Base-by-base conservation (phyloP, 306 rosid species). In the Quercus parvula region DNA sequence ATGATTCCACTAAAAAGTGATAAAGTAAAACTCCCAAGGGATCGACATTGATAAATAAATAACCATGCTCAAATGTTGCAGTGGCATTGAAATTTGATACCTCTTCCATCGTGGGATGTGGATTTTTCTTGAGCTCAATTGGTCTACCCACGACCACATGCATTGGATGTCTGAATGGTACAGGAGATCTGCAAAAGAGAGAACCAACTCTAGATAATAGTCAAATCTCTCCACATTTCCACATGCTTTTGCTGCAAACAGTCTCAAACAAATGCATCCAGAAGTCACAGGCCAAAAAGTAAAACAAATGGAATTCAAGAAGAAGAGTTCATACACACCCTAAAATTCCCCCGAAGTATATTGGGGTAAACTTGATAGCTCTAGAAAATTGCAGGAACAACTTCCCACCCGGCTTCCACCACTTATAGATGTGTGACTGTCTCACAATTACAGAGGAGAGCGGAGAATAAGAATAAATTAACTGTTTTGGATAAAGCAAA, bases 401-500 rank as follows among this genome's bases (percentile, higher is more conserved):
- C 81, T 90, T 85, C 83, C 97, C 97, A 41, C 90, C 72, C 38
- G 97, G 97, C 83, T 88, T 94, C 97, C 97, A 94, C 99, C 99
- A 94, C 56, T 85, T 88, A 79, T 90, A 94, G 79, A 89, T 85
- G 74, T 87, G 69, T 78, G 97, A 91, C 97, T 94, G 80, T 71
- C 77, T 27, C 75, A 87, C 55, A 81, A 66, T 77, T 24, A 73
- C 67, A 79, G 52, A 81, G 11, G 17, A 73, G 58, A 88, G 77
- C 38, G 79, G 0, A 56, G 72, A 10, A 64, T n/a, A 30, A 52
- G 54, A 35, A 18, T 17, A 54, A 27, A 75, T 76, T 83, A 83
- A 68, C 56, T 82, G 69, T 22, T 46, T 56, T 56, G 74, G 17
- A 57, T 30, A 71, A 80, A 66, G 71, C 13, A 17, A 27, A 46